Base-by-base conservation (phyloP, 2,329 filamentous ascomycete genomes). In the Arthroderma uncinatum region DNA sequence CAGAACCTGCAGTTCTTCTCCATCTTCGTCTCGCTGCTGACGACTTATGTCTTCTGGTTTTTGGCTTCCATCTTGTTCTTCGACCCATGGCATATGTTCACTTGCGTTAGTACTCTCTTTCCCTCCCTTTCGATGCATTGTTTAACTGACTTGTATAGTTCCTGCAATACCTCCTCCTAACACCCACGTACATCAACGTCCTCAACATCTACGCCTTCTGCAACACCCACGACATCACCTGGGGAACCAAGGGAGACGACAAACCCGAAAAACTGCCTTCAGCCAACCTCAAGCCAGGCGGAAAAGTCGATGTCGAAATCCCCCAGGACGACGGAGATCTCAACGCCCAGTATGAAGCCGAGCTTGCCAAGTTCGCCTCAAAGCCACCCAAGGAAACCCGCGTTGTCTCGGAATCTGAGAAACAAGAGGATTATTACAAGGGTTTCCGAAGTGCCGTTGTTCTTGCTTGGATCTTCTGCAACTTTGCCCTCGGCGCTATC, bases 41-140 rank as follows among this genome's bases (percentile, higher is more conserved):
- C 90, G 9, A 98, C 93, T 0, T 98, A 93, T 69, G 80, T 94
- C 61, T 84, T 98, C 66, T 98, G 91, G 86, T 81, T 97, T 59
- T 74, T 98, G 54, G 87, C 89, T 0, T 95, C 90, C 7, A 79
- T 98, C 63, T 78, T 98, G 64, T 97, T 97, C 84, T 84, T 97
- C 72, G 93, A 98, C 70, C 93, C 93, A 2, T 98, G 93, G 92
- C 93, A 98, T 75, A 97, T 98, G 90, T 80, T 95, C 71, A 97
- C 93, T n/a, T 83, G 75, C 54, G 75, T 78, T 69, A 68, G 74
- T 70, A 40, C 36, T 48, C 37, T 36, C 21, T 12, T 12, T 21
- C 16, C 34, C 7, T 55, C 37, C n/a, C 33, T 10, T 56, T 16
- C 62, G 62, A 60, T 60, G 9, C 8, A 6, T 16, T 1, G 10